These are phyloP conservation scores for Lasiodiplodia theobromae DNA, from an alignment of 2,329 filamentous ascomycete species.

Conservation along the genomic window DNA sequence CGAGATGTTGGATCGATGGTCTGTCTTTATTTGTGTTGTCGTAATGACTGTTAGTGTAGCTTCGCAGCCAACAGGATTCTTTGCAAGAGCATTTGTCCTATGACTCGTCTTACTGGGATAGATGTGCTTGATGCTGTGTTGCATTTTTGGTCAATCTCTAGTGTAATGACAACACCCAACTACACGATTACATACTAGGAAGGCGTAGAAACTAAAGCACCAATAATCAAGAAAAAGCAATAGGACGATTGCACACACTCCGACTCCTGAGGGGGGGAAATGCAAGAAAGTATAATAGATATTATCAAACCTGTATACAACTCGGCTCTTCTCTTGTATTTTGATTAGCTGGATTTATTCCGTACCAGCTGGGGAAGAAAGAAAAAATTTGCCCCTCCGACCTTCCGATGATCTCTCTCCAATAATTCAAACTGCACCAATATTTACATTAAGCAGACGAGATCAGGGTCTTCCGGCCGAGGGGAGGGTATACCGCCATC, in stretches of 20 bases:
- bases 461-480: constrained; percentile 2
- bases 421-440: background rate
- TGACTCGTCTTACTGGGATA: background rate
- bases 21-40: background rate
- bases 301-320: constrained; percentile 23
- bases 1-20: background rate
- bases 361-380: background rate
- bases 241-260: background rate
- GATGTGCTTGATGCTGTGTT: background rate
- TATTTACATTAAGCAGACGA: constrained; percentile 26
- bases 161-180: background rate
- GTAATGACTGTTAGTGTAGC: background rate
- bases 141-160: background rate
- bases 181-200: background rate
- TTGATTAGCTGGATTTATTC: background rate
- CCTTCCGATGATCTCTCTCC: background rate
- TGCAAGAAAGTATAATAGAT: constrained; percentile 13
- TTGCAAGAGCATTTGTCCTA: background rate
- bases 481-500: constrained; percentile 17
- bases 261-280: background rate
- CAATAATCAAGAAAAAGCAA: background rate
- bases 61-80: background rate
- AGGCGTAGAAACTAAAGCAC: background rate
- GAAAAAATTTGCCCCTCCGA: background rate
- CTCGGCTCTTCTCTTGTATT: background rate